Base-by-base conservation (phyloP, 2,329 filamentous ascomycete species). In the Colletotrichum euphorbiae region DNA sequence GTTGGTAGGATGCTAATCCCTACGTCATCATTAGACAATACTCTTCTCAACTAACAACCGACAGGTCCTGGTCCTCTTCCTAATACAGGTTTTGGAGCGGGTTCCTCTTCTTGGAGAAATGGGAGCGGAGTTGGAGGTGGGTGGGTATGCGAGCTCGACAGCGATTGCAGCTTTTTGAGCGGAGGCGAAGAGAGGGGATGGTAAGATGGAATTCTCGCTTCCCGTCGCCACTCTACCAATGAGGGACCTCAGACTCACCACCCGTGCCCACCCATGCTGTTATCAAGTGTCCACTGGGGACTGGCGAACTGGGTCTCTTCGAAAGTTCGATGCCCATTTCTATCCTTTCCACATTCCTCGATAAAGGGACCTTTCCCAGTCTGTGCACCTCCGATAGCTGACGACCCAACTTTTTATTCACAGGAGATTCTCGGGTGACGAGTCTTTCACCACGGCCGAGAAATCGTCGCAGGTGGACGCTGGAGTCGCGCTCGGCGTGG, bases 181-280 rank as follows among this genome's bases (percentile, higher is more conserved):
- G 86, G 87, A 62, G 95, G 95, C 7, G 91, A 92, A 74, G 95
- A 98, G 80, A 86, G 94, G 81, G 94, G 94, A 76, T 98, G 95
- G 94, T 96, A 75, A 77, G 86, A 83, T 66, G 50, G 48, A 69
- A 33, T 60, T 65, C 55, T 55, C 61, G 55, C 62, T 50, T 51
- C 57, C 55, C 54, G 48, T 59, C 51, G 43, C 17, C 36, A 38
- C 60, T 31, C 36, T 51, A 28, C 65, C 51, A 58, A 69, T 69
- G 48, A 42, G 58, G 38, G 60, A 50, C 43, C 51, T 51, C 28
- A 36, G 59, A 40, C 38, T 54, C 31, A 36, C 33, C 48, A 28
- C 33, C 36, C 8, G 36, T 38, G 36, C 8, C 15, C 13, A 59
- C 61, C 54, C 61, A 54, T 65, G 54, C 54, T 59, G 61, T 36